Evolutionary conservation across 768 basidiomycete genomes (phyloP), one percentile per base, ranked within the genome.

Genomic region (Rhizopogon roseolus): DNA sequence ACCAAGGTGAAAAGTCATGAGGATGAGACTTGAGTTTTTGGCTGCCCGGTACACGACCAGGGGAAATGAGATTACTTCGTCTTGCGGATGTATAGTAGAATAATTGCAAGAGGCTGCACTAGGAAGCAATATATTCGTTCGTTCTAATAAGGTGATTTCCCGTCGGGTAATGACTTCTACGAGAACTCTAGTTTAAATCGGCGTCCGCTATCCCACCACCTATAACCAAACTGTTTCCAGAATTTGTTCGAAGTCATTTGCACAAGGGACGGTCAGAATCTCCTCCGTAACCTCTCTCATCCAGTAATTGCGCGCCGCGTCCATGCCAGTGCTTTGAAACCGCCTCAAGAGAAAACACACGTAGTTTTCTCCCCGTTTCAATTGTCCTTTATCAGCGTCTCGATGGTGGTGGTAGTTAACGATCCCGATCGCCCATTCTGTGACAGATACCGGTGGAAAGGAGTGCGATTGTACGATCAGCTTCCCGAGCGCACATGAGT

Each of bases 351-450:
- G 41, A 32, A 52, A 52, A n/a, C 51, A 52, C 22, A 45, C 34
- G 8, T 52, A 52, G 10, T 34, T 27, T 34, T 44, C 36, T 22
- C 17, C 42, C 25, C 10, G 41, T 34, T 32, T 41, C 14, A 52
- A 25, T 45, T 11, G 29, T 10, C 51, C 51, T 14, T 36, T 22
- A 14, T 53, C 17, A 1, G 36, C 13, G 13, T 53, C 27, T 10
- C 17, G 16, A 14, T 46, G 44, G 11, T 46, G 17, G 19, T 32
- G 29, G 14, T 43, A 52, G 19, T 52, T 44, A n/a, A 52, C 2
- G 32, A 52, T 46, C 8, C 51, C 42, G 7, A 52, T n/a, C 17
- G 32, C 6, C 52, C 52, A 53, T 19, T 53, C 52, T 49, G 34
- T 49, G 2, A 10, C 32, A 25, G 52, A 48, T 38, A 38, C 40